Evolutionary conservation across 2,329 filamentous ascomycete genomes (phyloP).

Genomic region (Cryoendolithus antarcticus): DNA sequence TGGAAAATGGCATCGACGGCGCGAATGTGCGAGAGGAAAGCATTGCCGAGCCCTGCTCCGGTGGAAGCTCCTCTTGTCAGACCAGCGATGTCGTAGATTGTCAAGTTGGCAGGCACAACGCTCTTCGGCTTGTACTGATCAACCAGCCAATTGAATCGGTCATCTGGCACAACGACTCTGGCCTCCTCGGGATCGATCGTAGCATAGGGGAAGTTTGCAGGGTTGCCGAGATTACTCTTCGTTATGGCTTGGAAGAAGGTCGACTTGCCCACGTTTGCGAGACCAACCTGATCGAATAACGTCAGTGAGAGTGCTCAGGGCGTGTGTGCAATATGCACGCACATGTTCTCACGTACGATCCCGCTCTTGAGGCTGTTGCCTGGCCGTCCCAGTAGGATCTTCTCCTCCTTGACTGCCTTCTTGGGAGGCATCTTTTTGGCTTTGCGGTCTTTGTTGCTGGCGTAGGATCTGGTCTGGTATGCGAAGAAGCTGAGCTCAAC

Average conservation of each 20-base stretch:
- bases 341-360: conserved; percentile 59
- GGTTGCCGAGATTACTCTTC: conserved; percentile 93
- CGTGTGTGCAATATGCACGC: conserved; percentile 18
- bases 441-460: conserved; percentile 28
- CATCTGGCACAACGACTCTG: conserved; percentile 91
- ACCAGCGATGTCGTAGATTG: conserved; percentile 96
- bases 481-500: conserved; percentile 7
- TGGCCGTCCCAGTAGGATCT: conserved; percentile 87
- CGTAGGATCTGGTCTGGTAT: conserved; percentile 28
- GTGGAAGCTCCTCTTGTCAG: conserved; percentile 92
- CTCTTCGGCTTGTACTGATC: conserved; percentile 98
- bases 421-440: conserved; percentile 78
- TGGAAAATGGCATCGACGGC: conserved; percentile 41
- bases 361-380: conserved; percentile 98
- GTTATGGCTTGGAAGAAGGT: conserved; percentile 99
- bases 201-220: conserved; percentile 98
- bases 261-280: conserved; percentile 98
- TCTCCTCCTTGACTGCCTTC: conserved; percentile 83
- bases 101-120: conserved; percentile 89
- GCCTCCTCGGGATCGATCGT: conserved; percentile 98
- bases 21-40: conserved; percentile 96
- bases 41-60: conserved; percentile 91
- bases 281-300: conserved; percentile 60
- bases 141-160: conserved; percentile 88
- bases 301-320: conserved; percentile 28